Conservation (phyloP, 495 filamentous ascomycete genomes). For the Hypoxylon perforatum region DNA sequence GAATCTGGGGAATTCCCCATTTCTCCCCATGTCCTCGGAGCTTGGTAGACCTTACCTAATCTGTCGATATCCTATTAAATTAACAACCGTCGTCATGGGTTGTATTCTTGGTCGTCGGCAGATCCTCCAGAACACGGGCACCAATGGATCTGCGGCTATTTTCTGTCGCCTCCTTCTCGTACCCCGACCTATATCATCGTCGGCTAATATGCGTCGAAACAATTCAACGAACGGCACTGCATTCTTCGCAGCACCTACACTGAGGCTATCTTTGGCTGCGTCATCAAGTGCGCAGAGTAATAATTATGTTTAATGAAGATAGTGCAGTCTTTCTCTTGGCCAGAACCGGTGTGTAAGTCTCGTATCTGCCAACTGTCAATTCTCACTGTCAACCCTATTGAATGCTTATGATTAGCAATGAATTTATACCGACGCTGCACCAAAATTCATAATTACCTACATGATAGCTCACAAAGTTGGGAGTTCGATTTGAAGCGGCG, state of each 20-base stretch:
- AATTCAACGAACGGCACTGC: conserved; percentile 26
- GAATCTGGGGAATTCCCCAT: conserved; percentile 16
- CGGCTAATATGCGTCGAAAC: conserved; percentile 44
- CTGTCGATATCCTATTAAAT: conserved; percentile 33
- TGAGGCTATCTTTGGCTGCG: not conserved
- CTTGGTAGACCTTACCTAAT: conserved; percentile 37
- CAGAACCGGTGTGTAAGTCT: too few species aligned
- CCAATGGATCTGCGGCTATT: conserved; percentile 44
- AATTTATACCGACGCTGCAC: too few species aligned
- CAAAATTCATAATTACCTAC: too few species aligned
- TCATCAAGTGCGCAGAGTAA: not conserved
- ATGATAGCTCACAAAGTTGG: too few species aligned
- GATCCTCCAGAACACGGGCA: conserved; percentile 40
- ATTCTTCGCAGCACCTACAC: conserved; percentile 4
- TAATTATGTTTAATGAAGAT: not conserved
- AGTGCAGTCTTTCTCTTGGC: too few species aligned
- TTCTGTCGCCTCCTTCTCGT: conserved; percentile 35
- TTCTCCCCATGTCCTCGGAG: too few species aligned
- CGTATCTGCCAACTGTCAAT: too few species aligned
- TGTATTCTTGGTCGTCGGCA: conserved; percentile 43
- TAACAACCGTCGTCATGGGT: conserved; percentile 23
- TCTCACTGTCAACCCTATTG: too few species aligned
- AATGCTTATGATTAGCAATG: too few species aligned
- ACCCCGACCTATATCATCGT: conserved; percentile 30
- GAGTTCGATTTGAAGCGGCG: too few species aligned